A percentile compares a stretch with the other conserved stretches of the same genome.
Evolutionary conservation across 1,284 basidiomycete genomes (phyloP).

Genomic region (Inonotus obliquus): DNA sequence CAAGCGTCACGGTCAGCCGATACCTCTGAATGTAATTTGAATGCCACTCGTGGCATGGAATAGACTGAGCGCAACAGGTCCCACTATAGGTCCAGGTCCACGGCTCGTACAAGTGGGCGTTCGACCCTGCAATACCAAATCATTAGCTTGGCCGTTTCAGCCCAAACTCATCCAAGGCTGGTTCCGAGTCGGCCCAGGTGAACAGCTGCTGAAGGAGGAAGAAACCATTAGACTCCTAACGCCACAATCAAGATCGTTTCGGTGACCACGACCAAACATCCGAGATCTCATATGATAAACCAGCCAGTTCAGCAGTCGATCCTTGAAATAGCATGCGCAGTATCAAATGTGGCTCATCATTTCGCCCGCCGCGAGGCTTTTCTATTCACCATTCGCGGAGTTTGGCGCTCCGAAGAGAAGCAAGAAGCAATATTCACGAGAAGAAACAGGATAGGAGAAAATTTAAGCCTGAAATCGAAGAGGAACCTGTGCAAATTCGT

Average conservation of each 20-base stretch:
- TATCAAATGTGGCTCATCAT: slow-evolving; percentile 1
- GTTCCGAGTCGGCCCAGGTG: not conserved
- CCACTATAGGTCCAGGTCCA: not conserved
- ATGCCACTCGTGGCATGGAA: not conserved
- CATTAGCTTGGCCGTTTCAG: not conserved
- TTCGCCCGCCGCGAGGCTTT: not conserved
- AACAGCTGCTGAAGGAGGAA: not conserved
- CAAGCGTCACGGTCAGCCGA: not conserved
- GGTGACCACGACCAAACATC: not conserved
- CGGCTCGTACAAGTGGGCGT: not conserved
- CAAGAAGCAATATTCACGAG: not conserved
- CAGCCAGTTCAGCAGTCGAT: not conserved
- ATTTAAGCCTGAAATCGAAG: not conserved
- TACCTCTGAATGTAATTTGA: not conserved
- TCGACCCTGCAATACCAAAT: not conserved
- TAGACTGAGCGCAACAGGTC: not conserved
- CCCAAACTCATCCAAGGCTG: not conserved
- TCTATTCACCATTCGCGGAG: not conserved
- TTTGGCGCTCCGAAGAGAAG: not conserved
- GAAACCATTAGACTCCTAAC: not conserved
- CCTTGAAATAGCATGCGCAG: not conserved
- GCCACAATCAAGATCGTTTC: not conserved
- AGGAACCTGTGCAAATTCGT: not conserved
- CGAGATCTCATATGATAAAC: not conserved
- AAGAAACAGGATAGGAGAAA: not conserved